Percentiles rank a stretch among this genome's conserved stretches.
Conservation (phyloP, 441 rosid genomes). For the Rhodomyrtus psidioides region DNA sequence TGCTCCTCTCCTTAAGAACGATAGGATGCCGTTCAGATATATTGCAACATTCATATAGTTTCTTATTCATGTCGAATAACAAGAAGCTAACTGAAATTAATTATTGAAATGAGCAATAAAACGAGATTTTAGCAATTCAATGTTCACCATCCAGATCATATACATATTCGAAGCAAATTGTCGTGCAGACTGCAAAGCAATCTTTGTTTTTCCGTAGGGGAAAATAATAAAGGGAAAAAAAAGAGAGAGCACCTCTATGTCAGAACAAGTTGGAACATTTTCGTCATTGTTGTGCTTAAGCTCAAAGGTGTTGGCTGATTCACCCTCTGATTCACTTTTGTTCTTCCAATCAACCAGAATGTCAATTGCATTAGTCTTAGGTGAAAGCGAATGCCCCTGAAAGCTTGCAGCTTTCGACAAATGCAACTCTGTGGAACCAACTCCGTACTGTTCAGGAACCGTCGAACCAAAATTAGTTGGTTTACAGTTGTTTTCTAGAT, state of each 20-base stretch:
- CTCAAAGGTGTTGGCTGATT: conserved; percentile 29
- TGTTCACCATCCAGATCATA: neutral
- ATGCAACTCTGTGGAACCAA: conserved; percentile 34
- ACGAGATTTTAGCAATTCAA: neutral
- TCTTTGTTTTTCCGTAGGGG: neutral
- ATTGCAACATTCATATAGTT: neutral
- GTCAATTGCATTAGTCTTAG: conserved; percentile 21
- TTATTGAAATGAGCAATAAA: neutral
- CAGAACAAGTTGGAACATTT: conserved; percentile 20
- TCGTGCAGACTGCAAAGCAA: neutral
- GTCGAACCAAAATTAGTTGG: conserved; percentile 23
- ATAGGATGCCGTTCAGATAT: conserved; percentile 3
- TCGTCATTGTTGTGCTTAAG: conserved; percentile 11
- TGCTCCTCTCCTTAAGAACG: conserved; percentile 55
- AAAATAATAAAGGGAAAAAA: neutral
- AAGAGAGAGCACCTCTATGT: conserved; percentile 31
- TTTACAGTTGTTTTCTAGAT: conserved; percentile 19
- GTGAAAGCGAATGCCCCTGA: conserved; percentile 18
- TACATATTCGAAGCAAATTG: neutral
- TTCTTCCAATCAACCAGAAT: conserved; percentile 21
- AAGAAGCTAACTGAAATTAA: neutral
- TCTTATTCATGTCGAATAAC: neutral
- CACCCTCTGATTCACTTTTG: conserved; percentile 24
- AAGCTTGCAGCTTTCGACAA: conserved; percentile 30
- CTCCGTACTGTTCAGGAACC: conserved; percentile 15